These are phyloP conservation scores for Scheffersomyces stipitis DNA, from an alignment of 805 yeast genomes.

Conservation along the genomic window DNA sequence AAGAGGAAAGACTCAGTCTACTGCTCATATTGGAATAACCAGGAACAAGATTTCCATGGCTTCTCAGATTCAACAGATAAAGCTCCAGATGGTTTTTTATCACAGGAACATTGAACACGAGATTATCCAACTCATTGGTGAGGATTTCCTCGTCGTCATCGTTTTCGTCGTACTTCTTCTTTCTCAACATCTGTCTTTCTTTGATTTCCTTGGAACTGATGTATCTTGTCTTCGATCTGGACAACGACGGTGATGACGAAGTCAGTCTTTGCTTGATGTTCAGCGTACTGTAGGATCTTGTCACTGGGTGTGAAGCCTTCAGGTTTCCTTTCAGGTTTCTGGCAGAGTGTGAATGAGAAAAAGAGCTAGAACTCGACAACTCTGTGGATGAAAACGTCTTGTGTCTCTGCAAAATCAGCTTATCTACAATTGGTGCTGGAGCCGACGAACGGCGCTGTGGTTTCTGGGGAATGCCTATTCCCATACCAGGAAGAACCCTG, in stretches of 20 bases:
- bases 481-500: not conserved
- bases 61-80: conserved; percentile 24
- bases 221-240: conserved; percentile 35
- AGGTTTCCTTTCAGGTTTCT: conserved; percentile 12
- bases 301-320: conserved; percentile 11
- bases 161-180: conserved; percentile 41
- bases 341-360: conserved; percentile 14
- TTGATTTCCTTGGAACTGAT: conserved; percentile 37
- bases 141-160: conserved; percentile 41
- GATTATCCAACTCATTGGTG: conserved; percentile 32
- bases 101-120: conserved; percentile 45
- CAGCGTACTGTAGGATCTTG: not conserved
- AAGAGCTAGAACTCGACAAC: not conserved
- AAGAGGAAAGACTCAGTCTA: not conserved
- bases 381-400: not conserved
- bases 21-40: not conserved
- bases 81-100: conserved; percentile 36
- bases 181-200: conserved; percentile 35
- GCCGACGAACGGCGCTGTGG: conserved; percentile 3
- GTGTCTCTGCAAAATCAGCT: not conserved
- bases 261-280: conserved; percentile 5
- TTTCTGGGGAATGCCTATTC: not conserved
- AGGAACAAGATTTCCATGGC: conserved; percentile 3
- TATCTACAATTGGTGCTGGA: not conserved
- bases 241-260: conserved; percentile 19